Evolutionary conservation across 805 yeast genomes (phyloP), one percentile per base, ranked within the genome.

Genomic region (Starmerella davenportii): DNA sequence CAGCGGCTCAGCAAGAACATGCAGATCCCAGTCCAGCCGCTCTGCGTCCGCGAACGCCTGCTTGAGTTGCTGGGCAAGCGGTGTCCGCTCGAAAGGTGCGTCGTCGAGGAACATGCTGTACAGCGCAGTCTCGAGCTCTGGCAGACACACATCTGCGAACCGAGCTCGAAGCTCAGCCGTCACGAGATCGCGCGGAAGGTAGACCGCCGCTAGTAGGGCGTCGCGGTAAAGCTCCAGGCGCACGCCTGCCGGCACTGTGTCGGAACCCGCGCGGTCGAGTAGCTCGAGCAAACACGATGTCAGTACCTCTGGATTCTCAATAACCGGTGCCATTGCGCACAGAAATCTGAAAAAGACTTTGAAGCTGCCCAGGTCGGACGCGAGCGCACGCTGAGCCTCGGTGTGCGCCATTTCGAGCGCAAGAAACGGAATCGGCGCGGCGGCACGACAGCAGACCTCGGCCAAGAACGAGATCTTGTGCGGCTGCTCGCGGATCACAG

Each of bases 401-500:
- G 68, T 66, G 46, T 77, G 84, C 46, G 81, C 65, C 57, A 61
- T 77, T 45, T 77, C 84, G 19, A 81, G 57, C 11, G 80, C 69
- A 36, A 70, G 69, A 47, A 72, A 70, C 37, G 92, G 87, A 32
- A 80, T 74, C 50, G 76, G 67, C 20, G 32, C 29, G n/a, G 37
- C 21, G 29, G 31, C 24, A n/a, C 24, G n/a, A 4, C 13, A 27
- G 16, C 27, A 29, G 3, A 34, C 35, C 4, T 21, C 38, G 15
- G 36, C 15, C 41, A 87, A 57, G n/a, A 75, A 69, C 13, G 76
- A 72, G 42, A 77, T 69, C 55, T 85, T 90, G 45, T 85, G 93
- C 0, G 99, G 96, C 57, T 87, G 95, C 57, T 90, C 96, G 21
- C 70, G 59, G 9, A 77, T 65, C 33, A 79, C 68, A 2, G 93